phyloP scores from a whole-genome alignment of 1,284 basidiomycete species.

The Ustilago shanxiensis region DNA sequence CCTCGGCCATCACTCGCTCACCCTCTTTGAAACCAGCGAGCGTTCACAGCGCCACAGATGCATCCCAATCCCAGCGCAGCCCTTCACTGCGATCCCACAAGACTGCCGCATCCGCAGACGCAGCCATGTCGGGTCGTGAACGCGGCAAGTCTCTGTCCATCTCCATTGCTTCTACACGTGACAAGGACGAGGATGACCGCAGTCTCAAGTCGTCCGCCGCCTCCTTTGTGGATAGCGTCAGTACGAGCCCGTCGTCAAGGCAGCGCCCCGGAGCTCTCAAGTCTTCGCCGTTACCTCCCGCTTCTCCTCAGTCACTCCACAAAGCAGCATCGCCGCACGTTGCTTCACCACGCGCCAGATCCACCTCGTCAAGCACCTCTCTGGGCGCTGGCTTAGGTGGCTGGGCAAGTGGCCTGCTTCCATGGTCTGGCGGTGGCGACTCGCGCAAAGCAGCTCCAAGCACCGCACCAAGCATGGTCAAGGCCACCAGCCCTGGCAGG shows the following conservation, averaged over 20 bases:
- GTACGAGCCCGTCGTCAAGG: constrained; percentile 30
- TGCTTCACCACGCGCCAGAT: constrained; percentile 27
- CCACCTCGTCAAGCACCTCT: constrained; percentile 32
- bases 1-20: constrained; percentile 23
- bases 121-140: constrained; percentile 15
- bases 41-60: constrained; percentile 20
- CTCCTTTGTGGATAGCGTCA: constrained; percentile 26
- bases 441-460: constrained; percentile 47
- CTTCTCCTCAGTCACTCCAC: constrained; percentile 33
- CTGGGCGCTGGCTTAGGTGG: constrained; percentile 38
- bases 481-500: constrained; percentile 48
- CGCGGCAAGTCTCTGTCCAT: constrained; percentile 39
- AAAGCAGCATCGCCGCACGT: constrained; percentile 21
- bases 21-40: constrained; percentile 34
- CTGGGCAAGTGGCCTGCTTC: constrained; percentile 56
- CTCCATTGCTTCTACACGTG: constrained; percentile 30
- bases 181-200: constrained; percentile 24
- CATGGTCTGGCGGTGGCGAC: constrained; percentile 44
- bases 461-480: constrained; percentile 52
- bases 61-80: constrained; percentile 14
- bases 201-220: constrained; percentile 41
- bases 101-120: constrained; percentile 23
- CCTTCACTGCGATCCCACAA: constrained; percentile 36
- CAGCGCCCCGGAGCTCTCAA: constrained; percentile 16
- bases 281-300: constrained; percentile 25